A percentile compares a stretch with the other conserved stretches of the same genome.
These are phyloP conservation scores for Fraxinus albicans DNA, from an alignment of 305 asterid species.

Conservation along the genomic window DNA sequence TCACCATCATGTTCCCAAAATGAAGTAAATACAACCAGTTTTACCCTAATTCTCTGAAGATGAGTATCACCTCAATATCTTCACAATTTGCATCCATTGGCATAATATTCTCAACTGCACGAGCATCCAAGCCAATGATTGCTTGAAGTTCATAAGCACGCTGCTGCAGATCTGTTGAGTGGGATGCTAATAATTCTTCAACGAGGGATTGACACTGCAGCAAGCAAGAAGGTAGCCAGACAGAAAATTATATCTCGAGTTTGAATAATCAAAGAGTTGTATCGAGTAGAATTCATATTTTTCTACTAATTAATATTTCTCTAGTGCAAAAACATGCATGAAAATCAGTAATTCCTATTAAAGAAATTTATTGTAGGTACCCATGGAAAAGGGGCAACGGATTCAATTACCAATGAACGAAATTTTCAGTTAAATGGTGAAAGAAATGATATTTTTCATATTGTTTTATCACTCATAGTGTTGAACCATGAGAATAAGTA, in stretches of 20 bases:
- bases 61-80: conserved; percentile 70
- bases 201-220: conserved; percentile 87
- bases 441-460: not conserved
- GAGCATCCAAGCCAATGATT: conserved; percentile 66
- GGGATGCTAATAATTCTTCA: conserved; percentile 85
- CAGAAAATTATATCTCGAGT: conserved; percentile 20
- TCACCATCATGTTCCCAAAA: not conserved
- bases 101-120: conserved; percentile 63
- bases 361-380: not conserved
- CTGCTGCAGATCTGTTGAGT: conserved; percentile 96
- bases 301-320: not conserved
- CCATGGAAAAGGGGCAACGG: not conserved
- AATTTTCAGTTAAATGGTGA: not conserved
- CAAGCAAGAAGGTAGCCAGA: conserved; percentile 27
- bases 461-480: not conserved
- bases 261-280: conserved; percentile 16
- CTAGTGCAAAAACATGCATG: not conserved
- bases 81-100: conserved; percentile 86
- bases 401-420: not conserved
- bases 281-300: not conserved
- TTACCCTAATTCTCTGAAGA: conserved; percentile 1
- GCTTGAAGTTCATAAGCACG: conserved; percentile 98
- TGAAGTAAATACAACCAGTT: not conserved
- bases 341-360: not conserved
- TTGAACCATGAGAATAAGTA: not conserved